Evolutionary conservation across 2,329 filamentous ascomycete species (phyloP), one percentile per base, ranked within the genome.

Genomic region (Pseudocercospora fuligena): DNA sequence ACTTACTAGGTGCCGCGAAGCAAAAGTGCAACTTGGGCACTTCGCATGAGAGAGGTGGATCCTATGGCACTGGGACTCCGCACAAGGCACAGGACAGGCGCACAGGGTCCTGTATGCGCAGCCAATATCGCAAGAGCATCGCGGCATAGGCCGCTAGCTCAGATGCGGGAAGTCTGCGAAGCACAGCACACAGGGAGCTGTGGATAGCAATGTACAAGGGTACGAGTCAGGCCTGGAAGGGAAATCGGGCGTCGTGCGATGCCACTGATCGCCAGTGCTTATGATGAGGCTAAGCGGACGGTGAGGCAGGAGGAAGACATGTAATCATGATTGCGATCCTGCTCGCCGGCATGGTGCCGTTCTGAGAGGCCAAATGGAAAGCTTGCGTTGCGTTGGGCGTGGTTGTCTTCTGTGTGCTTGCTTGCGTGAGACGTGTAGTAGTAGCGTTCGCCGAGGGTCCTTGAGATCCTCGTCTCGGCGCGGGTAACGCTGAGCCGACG

Each of bases 141-240:
- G 60, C 58, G 63, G 62, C 59, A 29, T 49, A 33, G 51, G 46
- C 60, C 58, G 58, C 61, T 66, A 64, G 62, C 43, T 62, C 51
- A 60, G 27, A 67, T 59, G 65, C 47, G 65, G 61, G 61, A 23
- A 57, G 47, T 27, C 49, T 25, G 23, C 58, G 60, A 19, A 57
- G 49, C 46, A 33, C 59, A 61, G n/a, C n/a, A 23, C n/a, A 23
- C 14, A 14, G 40, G 25, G 29, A 54, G 63, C 58, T 54, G 25
- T 58, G 33, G 56, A 60, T 31, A 40, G n/a, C 46, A 47, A 25
- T 29, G 40, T 40, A 40, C 64, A 56, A 60, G 64, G 64, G 25
- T 46, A 51, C 64, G 64, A 66, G 64, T 65, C 64, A 61, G 40
- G 49, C 54, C 36, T 58, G 36, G 63, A 65, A 23, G 59, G 58